Evolutionary conservation across 768 basidiomycete species (phyloP).

Genomic region (Floccularia luteovirens): DNA sequence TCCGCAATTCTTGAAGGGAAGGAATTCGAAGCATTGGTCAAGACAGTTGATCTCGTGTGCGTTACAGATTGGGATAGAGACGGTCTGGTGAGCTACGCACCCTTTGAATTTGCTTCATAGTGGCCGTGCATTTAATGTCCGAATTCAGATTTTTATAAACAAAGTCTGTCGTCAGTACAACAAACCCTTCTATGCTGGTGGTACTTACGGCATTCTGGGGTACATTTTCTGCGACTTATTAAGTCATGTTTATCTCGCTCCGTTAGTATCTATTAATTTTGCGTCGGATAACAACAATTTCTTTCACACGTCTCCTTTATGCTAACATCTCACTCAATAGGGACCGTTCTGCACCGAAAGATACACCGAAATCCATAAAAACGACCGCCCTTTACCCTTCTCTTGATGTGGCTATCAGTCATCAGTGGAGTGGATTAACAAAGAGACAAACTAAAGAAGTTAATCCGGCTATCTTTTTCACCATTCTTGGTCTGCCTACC

Average conservation of each 20-base stretch:
- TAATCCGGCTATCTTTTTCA: conserved; percentile 68
- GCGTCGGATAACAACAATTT: not conserved
- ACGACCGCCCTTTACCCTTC: conserved; percentile 58
- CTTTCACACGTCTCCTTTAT: not conserved
- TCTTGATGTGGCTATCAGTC: conserved; percentile 51
- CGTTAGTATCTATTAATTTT: conserved; percentile 43
- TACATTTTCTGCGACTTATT: conserved; percentile 95
- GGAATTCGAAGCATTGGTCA: conserved; percentile 50
- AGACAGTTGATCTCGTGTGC: conserved; percentile 77
- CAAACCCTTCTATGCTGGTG: conserved; percentile 88
- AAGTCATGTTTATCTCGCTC: conserved; percentile 76
- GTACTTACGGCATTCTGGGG: conserved; percentile 83
- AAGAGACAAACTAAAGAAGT: conserved; percentile 76
- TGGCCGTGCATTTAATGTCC: conserved; percentile 5
- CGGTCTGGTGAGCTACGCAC: conserved; percentile 50
- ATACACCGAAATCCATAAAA: conserved; percentile 52
- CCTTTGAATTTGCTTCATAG: conserved; percentile 4
- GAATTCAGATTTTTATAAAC: conserved; percentile 67
- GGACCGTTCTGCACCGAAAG: conserved; percentile 54
- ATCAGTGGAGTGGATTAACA: conserved; percentile 64
- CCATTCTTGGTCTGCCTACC: conserved; percentile 52
- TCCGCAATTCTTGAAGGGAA: conserved; percentile 38
- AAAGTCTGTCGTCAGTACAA: conserved; percentile 63
- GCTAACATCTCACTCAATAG: too few species aligned
- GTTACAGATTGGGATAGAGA: conserved; percentile 72